Evolutionary conservation across 192 early-diverging fungal species (phyloP), one percentile per base, ranked within the genome.

Genomic region (Linnemannia elongata): DNA sequence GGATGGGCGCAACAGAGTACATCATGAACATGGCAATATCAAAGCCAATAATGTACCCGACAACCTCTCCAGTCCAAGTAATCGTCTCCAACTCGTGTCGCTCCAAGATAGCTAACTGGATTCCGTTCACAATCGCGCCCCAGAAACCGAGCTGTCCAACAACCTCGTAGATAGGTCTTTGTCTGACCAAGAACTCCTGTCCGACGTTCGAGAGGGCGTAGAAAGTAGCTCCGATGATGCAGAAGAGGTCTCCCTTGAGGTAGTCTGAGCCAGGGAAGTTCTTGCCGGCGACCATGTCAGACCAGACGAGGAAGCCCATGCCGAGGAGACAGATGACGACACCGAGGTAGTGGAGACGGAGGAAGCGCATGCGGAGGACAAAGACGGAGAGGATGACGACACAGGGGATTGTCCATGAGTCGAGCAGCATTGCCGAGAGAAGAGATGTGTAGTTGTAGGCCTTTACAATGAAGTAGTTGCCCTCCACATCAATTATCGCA

Each of bases 401-500:
- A 12, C 94, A 93, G 13, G 94, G 94, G 47, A 93, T 93, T 6
- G 94, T 92, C 95, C 95, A 96, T 30, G 94, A 93, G 79, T 96
- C 94, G 24, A 96, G 89, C 60, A 96, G 84, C 94, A 95, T 95
- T 79, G 92, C 93, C 0, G 95, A 95, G 49, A 96, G 88, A 3
- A 96, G 77, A 22, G 94, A 95, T 24, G 96, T 96, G 80, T 96
- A 96, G 77, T 85, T 89, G 75, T 92, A 96, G 12, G 94, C 93
- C 89, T 95, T 96, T 74, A 96, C 93, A 20, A 94, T 92, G 90
- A 96, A 95, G 78, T 94, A 96, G 76, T 96, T 96, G 81, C 94
- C 96, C 84, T 96, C 95, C 4, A 96, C 94, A 85, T 96, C 96
- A 20, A 94, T 92, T 13, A 93, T 74, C 1, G 91, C 93, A 81